A percentile compares a stretch with the other conserved stretches of the same genome.
These are phyloP conservation scores for Eucalyptus tenuipes DNA, from an alignment of 345 rosid species.

Conservation along the genomic window DNA sequence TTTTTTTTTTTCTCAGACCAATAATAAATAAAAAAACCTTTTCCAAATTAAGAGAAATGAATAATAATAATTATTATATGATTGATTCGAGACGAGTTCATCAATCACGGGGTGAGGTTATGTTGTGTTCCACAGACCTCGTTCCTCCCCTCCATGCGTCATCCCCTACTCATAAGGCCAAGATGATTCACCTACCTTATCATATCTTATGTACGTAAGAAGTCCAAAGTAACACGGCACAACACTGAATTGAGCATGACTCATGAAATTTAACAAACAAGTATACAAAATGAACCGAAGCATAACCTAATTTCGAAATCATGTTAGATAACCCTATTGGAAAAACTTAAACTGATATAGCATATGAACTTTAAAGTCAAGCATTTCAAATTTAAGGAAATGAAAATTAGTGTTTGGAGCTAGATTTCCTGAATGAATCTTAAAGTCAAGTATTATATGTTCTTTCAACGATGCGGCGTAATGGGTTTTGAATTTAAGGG, in stretches of 20 bases:
- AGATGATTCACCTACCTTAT: neutral
- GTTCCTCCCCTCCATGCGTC: neutral
- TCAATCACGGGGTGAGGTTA: neutral
- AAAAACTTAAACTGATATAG: neutral
- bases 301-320: neutral
- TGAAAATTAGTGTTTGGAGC: neutral
- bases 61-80: rapidly evolving
- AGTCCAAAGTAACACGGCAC: too few relatives aligned
- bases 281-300: rapidly evolving
- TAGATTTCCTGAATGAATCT: neutral
- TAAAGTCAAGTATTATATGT: neutral
- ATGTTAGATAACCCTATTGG: neutral
- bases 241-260: neutral
- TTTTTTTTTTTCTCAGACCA: neutral
- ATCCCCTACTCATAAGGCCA: neutral
- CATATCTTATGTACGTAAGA: neutral
- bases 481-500: neutral
- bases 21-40: too few relatives aligned
- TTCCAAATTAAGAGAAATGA: too few relatives aligned
- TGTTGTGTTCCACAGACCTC: neutral
- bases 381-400: neutral
- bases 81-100: neutral
- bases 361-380: neutral
- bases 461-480: rapidly evolving
- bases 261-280: too few relatives aligned